Evolutionary conservation across 2,329 filamentous ascomycete species (phyloP), one percentile per base, ranked within the genome.

Genomic region (Amauroascus niger): DNA sequence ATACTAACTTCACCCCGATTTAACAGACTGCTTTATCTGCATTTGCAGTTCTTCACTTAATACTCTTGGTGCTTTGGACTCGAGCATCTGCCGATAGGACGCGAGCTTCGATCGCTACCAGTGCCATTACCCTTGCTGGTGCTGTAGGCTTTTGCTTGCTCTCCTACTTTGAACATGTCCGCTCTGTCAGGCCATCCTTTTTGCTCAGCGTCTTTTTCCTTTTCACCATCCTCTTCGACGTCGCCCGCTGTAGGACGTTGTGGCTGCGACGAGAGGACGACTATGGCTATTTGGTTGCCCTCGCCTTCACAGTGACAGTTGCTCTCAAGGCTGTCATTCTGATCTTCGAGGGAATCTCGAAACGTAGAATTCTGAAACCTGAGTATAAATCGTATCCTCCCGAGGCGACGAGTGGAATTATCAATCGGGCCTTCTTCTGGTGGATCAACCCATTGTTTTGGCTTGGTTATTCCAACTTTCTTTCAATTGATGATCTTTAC

Each of bases 361-460:
- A 79, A 60, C 62, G 68, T 43, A 58, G 60, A 3, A 65, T 75
- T 4, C 63, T 77, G 2, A 63, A 68, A 13, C 57, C 63, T 2
- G 64, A 69, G 22, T 75, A 71, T 45, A 63, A 65, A 1, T 57
- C 61, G 1, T 71, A 68, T 40, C 76, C 78, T 1, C 72, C 69
- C 0, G 79, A 82, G 60, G 73, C 73, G 2, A 79, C 74, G 1
- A 76, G 73, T 45, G 72, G 77, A 2, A 65, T 77, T n/a, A 74
- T 75, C 57, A 78, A 69, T 55, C 67, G 69, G 41, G 65, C 64
- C 0, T 64, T 78, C 11, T 80, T 80, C 60, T 74, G 70, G 67
- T 81, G 78, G 78, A 63, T 80, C 48, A 79, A 75, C 54, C 69
- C 71, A 1, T 61, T 82, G 6, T 74, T 82, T 40, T 68, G 68